phyloP scores from a whole-genome alignment of 768 basidiomycete genomes.

The Mycena pura region DNA sequence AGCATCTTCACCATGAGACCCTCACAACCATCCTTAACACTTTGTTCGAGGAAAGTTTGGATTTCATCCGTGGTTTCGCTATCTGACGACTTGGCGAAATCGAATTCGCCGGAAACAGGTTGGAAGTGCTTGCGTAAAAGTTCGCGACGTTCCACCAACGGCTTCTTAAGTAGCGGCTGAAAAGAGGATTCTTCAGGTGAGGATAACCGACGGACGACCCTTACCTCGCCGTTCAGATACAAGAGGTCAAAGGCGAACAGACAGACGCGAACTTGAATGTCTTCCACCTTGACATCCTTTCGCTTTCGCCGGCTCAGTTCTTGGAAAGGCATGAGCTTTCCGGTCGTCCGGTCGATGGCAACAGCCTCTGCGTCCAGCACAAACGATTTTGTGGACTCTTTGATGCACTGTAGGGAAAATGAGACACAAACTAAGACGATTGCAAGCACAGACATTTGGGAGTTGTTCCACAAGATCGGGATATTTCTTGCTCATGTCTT shows the following conservation, averaged over 20 bases:
- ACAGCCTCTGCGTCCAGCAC: constrained; percentile 98
- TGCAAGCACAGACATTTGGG: constrained; percentile 64
- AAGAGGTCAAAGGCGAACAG: constrained; percentile 96
- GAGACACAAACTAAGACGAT: neutral
- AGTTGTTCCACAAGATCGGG: constrained; percentile 97
- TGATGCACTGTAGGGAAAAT: constrained; percentile 71
- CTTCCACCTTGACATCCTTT: constrained; percentile 97
- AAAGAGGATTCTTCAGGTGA: neutral
- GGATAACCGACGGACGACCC: constrained; percentile 27
- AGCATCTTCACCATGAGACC: constrained; percentile 99
- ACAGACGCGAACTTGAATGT: constrained; percentile 96
- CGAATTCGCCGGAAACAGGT: constrained; percentile 86
- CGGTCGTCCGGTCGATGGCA: constrained; percentile 85
- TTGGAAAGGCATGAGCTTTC: constrained; percentile 96
- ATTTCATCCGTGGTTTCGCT: constrained; percentile 92
- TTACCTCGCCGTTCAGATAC: constrained; percentile 95
- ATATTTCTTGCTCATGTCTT: constrained; percentile 99
- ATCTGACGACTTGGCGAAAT: constrained; percentile 92
- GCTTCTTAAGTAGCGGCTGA: constrained; percentile 82
- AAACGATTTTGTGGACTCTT: constrained; percentile 83
- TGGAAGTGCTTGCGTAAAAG: constrained; percentile 83
- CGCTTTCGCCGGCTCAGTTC: constrained; percentile 93
- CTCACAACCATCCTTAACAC: constrained; percentile 98
- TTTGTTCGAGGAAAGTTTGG: constrained; percentile 92
- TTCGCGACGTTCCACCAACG: constrained; percentile 77